Percentiles rank a stretch among this genome's conserved stretches.
Conservation (phyloP, 2,329 filamentous ascomycete species). For the Aspergillus piperis region DNA sequence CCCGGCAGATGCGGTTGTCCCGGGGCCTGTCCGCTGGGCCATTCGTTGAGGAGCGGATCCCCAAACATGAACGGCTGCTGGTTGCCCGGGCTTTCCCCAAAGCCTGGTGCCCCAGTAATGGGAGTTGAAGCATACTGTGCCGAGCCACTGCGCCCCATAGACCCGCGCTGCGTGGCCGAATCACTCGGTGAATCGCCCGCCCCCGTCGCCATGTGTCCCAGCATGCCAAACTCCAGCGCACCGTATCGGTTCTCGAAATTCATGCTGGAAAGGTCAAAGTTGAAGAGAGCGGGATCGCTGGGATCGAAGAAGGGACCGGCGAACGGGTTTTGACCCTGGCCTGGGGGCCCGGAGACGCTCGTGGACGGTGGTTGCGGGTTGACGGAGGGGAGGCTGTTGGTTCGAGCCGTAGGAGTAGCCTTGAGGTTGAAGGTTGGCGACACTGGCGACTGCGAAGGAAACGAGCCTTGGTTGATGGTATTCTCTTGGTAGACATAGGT, state of each 20-base stretch:
- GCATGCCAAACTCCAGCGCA: conserved; percentile 91
- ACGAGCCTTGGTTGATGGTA: conserved; percentile 55
- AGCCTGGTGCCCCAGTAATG: conserved; percentile 36
- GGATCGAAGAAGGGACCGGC: conserved; percentile 74
- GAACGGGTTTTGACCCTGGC: conserved; percentile 46
- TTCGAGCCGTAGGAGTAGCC: conserved; percentile 40
- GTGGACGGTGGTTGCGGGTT: conserved; percentile 52
- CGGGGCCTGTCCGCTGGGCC: conserved; percentile 42
- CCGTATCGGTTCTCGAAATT: conserved; percentile 97
- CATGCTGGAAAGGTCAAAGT: conserved; percentile 90
- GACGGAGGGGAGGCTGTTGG: conserved; percentile 40
- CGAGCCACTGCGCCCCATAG: conserved; percentile 46
- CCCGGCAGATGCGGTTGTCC: conserved; percentile 35
- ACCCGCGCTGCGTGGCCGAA: conserved; percentile 48
- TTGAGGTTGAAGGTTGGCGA: conserved; percentile 69
- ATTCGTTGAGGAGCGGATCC: conserved; percentile 49
- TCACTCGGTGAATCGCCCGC: conserved; percentile 79
- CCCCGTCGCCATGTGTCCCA: conserved; percentile 93
- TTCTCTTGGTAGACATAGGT: conserved; percentile 53
- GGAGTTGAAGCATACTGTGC: conserved; percentile 43
- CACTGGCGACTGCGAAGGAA: conserved; percentile 66
- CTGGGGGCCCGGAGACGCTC: conserved; percentile 51
- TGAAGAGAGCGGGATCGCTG: conserved; percentile 88
- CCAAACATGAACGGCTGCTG: conserved; percentile 49
- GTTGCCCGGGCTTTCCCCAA: conserved; percentile 48